phyloP scores from a whole-genome alignment of 2,329 filamentous ascomycete species.

The Pseudocercospora musae region DNA sequence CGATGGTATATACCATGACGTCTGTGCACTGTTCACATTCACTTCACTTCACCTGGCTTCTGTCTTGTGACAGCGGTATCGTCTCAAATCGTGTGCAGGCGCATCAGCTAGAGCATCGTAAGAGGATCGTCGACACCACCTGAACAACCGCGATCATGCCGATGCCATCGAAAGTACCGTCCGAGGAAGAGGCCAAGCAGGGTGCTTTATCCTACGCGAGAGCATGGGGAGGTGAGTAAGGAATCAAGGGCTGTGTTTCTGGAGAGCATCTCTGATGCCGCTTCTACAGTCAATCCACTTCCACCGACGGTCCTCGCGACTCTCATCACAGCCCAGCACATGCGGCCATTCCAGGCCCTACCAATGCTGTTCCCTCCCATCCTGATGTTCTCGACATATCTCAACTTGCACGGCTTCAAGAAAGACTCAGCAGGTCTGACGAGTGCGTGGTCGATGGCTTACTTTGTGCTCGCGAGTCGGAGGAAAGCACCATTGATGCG shows the following conservation, averaged over 20 bases:
- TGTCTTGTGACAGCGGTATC: conserved; percentile 7
- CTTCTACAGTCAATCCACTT: conserved; percentile 56
- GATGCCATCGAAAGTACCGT: conserved; percentile 41
- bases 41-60: conserved; percentile 5
- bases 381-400: conserved; percentile 63
- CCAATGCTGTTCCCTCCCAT: conserved; percentile 67
- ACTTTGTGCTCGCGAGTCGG: conserved; percentile 60
- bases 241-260: background rate
- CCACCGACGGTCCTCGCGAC: conserved; percentile 64
- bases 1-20: conserved; percentile 8
- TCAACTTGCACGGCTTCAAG: conserved; percentile 61
- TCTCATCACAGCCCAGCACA: conserved; percentile 63
- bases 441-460: conserved; percentile 63
- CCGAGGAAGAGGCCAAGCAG: conserved; percentile 39
- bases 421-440: conserved; percentile 62
- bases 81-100: background rate
- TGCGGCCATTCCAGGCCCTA: conserved; percentile 62
- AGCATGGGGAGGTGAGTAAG: conserved; percentile 52
- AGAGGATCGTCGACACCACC: background rate
- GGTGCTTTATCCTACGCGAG: conserved; percentile 45
- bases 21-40: conserved; percentile 14
- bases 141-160: conserved; percentile 28
- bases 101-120: background rate
- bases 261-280: background rate
- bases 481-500: conserved; percentile 50